Percentiles rank a stretch among this genome's conserved stretches.
phyloP scores from a whole-genome alignment of 306 rosid species.

The Spatholobus suberectus region DNA sequence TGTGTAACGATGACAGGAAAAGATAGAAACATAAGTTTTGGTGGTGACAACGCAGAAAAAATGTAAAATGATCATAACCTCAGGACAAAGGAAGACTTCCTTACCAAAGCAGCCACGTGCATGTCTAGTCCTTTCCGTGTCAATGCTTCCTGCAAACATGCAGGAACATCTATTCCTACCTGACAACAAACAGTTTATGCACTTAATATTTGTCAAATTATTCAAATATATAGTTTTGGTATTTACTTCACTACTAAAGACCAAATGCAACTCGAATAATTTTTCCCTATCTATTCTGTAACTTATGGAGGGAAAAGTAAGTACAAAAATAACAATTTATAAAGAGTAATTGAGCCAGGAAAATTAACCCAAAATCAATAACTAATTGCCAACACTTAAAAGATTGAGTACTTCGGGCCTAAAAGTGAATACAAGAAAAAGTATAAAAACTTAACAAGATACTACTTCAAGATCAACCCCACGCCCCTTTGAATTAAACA shows the following conservation, averaged over 20 bases:
- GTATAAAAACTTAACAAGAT: background rate
- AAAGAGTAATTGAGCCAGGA: background rate
- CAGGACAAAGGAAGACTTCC: conserved; percentile 38
- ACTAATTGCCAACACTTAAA: background rate
- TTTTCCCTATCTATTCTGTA: background rate
- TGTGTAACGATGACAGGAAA: conserved; percentile 1
- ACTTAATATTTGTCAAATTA: conserved; percentile 15
- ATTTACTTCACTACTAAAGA: conserved; percentile 18
- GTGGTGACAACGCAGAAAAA: background rate
- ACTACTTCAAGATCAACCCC: background rate
- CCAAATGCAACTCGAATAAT: conserved; percentile 7
- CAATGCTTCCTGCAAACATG: conserved; percentile 76
- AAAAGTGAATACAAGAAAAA: background rate
- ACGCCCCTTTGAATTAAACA: no score
- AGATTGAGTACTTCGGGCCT: background rate
- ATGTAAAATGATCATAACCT: background rate
- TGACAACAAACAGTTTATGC: conserved; percentile 47
- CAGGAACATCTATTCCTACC: conserved; percentile 86
- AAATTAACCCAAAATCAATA: background rate
- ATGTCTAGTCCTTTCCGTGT: conserved; percentile 70
- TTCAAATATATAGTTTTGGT: background rate
- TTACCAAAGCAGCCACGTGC: conserved; percentile 82
- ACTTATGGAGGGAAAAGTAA: background rate
- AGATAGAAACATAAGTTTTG: background rate
- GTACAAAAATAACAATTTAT: background rate